Base-by-base conservation (phyloP, 140 eudicot species). In the Bidens hawaiensis region DNA sequence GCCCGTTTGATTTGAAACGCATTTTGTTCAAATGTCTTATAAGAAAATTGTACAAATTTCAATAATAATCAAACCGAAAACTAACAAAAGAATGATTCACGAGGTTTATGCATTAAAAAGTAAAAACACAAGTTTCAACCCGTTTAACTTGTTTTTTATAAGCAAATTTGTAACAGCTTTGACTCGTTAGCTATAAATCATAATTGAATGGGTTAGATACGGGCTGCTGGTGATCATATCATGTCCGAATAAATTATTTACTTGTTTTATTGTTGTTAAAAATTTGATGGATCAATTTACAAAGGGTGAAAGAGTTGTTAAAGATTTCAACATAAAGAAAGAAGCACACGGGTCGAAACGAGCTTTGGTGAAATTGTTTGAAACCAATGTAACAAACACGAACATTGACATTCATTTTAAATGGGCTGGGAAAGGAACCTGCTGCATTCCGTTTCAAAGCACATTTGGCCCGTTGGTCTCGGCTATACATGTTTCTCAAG, bases 401-500 rank as follows among this genome's bases (percentile, higher is more conserved):
- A 52, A 77, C 52, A 62, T 86, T 42, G 87, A 86, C 75, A 70
- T 86, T 61, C 95, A 86, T 80, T 57, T 86, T 67, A 57, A 60
- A 61, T 85, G 94, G 94, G 94, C 94, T 5, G 94, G 94, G 22
- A 85, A 68, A 69, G 94, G 94, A 22, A 86, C 95, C 42, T 86
- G 95, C 53, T 86, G 95, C 79, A 80, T 86, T 43, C 95, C 95
- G 11, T 1, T 65, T 30, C 95, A 83, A 59, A 83, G 90, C 78
- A 86, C 90, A 28, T 86, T 61, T 53, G 95, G 95, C 21, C 90
- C 95, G 0, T 52, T 80, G 26, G 77, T 86, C 57, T 86, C 95
- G 10, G 90, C 87, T 42, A 83, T 86, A 61, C 79, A 72, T 62
- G 95, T 83, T 34, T 68, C 83, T 30, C 76, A 73, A 83, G 87